Base-by-base conservation (phyloP, 2,329 filamentous ascomycete genomes). In the Hypoxylon sp. region DNA sequence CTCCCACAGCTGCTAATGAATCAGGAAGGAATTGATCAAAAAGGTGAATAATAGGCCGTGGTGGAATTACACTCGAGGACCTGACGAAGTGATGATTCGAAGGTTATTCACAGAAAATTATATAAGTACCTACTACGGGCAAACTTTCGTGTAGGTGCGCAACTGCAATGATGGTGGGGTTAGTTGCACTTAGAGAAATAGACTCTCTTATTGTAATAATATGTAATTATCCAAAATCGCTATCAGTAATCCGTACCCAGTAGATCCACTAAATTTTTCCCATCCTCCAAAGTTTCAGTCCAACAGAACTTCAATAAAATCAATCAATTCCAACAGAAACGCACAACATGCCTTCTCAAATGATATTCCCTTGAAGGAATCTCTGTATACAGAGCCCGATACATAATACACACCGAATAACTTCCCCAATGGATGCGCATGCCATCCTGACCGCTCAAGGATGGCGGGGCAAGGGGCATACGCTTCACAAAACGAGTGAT, bases 401-500 rank as follows among this genome's bases (percentile, higher is more conserved):
- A 31, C 29, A 31, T 31, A 31, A 31, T 31, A 9, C 11, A 39
- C 39, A 50, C 19, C 13, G 3, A 17, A 24, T 9, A 44, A 10
- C 11, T 29, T n/a, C 39, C 3, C 2, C 5, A 39, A 98, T 98
- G 94, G 88, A 98, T 81, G 92, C 94, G 61, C 87, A 92, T 79
- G 91, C 91, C 75, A 91, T 96, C 75, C 90, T 98, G 74, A 90
- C 90, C 73, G 88, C 90, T 73, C 94, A 97, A 80, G 95, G 95
- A 79, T 98, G 95, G 95, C 90, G 91, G 65, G 95, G 95, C 72
- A 88, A 90, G 39, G 95, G 95, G 70, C 93, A 97, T 81, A 93
- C 94, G 1, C 90, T 98, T 26, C 94, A 97, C 78, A 88, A 91
- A 68, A 89, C 85, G 17, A 85, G 88, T 83, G 90, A 91, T 78